phyloP scores from a whole-genome alignment of 2,329 filamentous ascomycete genomes.

The Ophiosphaerella korrae region DNA sequence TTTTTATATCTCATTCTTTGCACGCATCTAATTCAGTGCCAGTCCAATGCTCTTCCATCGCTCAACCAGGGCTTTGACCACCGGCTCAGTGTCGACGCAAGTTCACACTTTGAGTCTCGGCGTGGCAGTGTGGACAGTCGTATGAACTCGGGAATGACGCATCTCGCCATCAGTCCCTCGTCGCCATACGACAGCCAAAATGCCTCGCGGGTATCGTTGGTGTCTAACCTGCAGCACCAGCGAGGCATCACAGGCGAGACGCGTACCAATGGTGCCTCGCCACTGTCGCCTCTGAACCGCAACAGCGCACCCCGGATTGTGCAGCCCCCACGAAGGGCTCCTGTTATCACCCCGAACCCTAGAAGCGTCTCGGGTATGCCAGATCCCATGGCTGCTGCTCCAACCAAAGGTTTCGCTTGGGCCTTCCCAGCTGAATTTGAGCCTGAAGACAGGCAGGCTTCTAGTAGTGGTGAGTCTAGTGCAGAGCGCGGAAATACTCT shows the following conservation, averaged over 20 bases:
- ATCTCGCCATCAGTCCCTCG: constrained; percentile 68
- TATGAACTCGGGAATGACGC: constrained; percentile 72
- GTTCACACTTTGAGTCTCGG: constrained; percentile 61
- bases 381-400: constrained; percentile 70
- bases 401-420: constrained; percentile 83
- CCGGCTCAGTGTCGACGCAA: constrained; percentile 56
- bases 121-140: constrained; percentile 81
- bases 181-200: constrained; percentile 80
- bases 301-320: constrained; percentile 37
- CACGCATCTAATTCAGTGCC: constrained; percentile 19
- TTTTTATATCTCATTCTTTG: neutral
- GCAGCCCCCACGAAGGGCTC: constrained; percentile 64
- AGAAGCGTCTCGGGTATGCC: constrained; percentile 68
- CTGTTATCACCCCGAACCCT: constrained; percentile 73
- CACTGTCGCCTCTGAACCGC: constrained; percentile 53
- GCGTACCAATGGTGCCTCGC: constrained; percentile 52
- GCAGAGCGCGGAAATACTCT: constrained; percentile 59
- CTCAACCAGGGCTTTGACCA: constrained; percentile 61
- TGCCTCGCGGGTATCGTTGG: constrained; percentile 75
- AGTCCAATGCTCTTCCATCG: constrained; percentile 57
- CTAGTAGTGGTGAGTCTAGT: constrained; percentile 56
- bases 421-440: constrained; percentile 78
- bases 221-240: constrained; percentile 71
- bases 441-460: constrained; percentile 54
- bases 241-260: constrained; percentile 47